Base-by-base conservation (phyloP, 177 flowering plant species). In the Vitis hybrid region DNA sequence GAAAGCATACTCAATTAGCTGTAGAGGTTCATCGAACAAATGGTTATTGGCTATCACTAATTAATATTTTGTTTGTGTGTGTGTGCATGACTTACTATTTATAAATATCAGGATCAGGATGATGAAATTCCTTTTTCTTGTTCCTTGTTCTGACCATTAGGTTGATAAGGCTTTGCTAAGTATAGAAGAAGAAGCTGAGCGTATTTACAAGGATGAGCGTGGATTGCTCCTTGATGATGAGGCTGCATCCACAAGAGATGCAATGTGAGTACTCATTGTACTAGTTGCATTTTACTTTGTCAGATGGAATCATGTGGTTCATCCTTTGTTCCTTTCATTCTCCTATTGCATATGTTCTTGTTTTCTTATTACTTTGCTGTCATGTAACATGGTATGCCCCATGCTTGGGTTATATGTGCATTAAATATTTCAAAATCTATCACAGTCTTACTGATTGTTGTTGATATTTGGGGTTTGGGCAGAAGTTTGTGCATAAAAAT, bases 111-210 rank as follows among this genome's bases (percentile, higher is more conserved):
- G 45, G 13, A n/a, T 13, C 26, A 12, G 19, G 51, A 62, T 62
- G 39, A 51, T 31, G 13, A 19, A 11, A 14, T 39, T 39, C 52
- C 12, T 13, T 49, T 13, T 1, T 22, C 60, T 19, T 33, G 22
- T 15, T 58, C 1, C 39, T 52, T 21, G 14, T 56, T 65, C 56
- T 31, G 49, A 12, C n/a, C 0, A 29, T 58, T 79, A 95, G 99
- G 98, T 93, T 83, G 98, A 95, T 61, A 93, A 90, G 82, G 96
- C 98, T 56, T 84, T 95, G 82, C 88, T 78, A 77, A 95, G 99
- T 72, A 79, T 93, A 60, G 99, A 95, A 83, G 97, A 85, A 78
- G 98, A 95, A 80, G 97, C 98, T 70, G 93, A 93, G 74, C 85
- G 86, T 51, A 84, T 96, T 51, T 96, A 88, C 92, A 93, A 89